Base-by-base conservation (phyloP, 2,329 filamentous ascomycete species). In the Hypoxylon sp. region DNA sequence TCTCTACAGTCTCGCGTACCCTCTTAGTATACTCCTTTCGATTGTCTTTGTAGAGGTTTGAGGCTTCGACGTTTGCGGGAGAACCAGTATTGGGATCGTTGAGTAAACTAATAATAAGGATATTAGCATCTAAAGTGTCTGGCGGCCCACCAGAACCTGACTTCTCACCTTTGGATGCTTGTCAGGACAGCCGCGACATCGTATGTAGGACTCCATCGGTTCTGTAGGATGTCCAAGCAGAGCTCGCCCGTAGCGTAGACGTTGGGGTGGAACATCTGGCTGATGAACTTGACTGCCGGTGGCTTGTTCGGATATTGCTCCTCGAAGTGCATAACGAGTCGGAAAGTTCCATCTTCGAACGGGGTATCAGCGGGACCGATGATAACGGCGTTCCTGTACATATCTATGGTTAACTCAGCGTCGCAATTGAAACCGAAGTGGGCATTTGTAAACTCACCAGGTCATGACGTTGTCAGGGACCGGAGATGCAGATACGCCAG, bases 1-100 rank as follows among this genome's bases (percentile, higher is more conserved):
- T 98, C 84, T 99, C 95, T 15, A 99, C 95, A 0, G 94, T 97
- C 82, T 98, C 95, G 49, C 93, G 85, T 44, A 99, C 95, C 17
- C 94, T 85, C 83, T 99, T 99, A 24, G 90, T 92, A 76, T 99
- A 99, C 76, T 99, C 95, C 77, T 94, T 93, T 67, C 94, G 87
- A 79, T 98, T 98, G 76, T 99, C 95, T 78, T 98, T 98, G 85
- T 98, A 99, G 7, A 98, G 84, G 76, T 98, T 99, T 56, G 93
- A 97, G 1, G 95, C 95, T 80, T 99, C 95, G 72, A 98, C 95
- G 73, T 99, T 99, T 58, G 95, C 95, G 0, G 95, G 95, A 1
- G 93, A 97, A 61, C 93, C 95, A n/a, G 95, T 99, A 78, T 99
- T 99, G 1, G 95, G 95, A 72, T 99, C 95, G 79, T 99, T 98